Evolutionary conservation across 257 asterid species (phyloP).

Genomic region (Fraxinus excelsior): DNA sequence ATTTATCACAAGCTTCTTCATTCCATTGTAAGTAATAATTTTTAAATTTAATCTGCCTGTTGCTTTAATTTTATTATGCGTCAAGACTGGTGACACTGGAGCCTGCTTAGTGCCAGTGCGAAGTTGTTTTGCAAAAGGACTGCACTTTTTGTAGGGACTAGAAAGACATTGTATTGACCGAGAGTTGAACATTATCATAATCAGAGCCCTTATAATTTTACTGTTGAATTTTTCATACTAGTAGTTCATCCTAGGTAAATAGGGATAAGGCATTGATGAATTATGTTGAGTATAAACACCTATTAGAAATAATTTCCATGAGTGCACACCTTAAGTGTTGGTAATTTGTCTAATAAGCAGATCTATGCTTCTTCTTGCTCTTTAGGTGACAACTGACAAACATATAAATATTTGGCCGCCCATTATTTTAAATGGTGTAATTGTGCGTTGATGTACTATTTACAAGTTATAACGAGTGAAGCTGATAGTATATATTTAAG

Average conservation of each 20-base stretch:
- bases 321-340: neutral
- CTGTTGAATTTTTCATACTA: neutral
- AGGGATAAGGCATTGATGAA: neutral
- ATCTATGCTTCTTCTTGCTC: neutral
- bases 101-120: neutral
- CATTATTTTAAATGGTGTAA: neutral
- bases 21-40: slow-evolving; percentile 49
- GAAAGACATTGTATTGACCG: neutral
- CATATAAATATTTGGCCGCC: neutral
- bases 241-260: neutral
- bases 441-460: neutral
- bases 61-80: neutral
- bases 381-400: neutral
- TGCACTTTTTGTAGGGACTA: neutral
- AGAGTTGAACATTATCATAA: neutral
- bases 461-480: neutral
- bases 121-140: neutral
- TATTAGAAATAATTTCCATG: neutral
- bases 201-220: neutral
- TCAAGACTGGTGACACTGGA: neutral
- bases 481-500: neutral
- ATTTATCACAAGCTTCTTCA: slow-evolving; percentile 73
- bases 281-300: neutral
- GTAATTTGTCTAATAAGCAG: neutral
- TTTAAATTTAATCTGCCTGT: slow-evolving; percentile 4